Conservation (phyloP, 225 moss, liverwort and hornwort genomes). For the Marchantia polymorpha region DNA sequence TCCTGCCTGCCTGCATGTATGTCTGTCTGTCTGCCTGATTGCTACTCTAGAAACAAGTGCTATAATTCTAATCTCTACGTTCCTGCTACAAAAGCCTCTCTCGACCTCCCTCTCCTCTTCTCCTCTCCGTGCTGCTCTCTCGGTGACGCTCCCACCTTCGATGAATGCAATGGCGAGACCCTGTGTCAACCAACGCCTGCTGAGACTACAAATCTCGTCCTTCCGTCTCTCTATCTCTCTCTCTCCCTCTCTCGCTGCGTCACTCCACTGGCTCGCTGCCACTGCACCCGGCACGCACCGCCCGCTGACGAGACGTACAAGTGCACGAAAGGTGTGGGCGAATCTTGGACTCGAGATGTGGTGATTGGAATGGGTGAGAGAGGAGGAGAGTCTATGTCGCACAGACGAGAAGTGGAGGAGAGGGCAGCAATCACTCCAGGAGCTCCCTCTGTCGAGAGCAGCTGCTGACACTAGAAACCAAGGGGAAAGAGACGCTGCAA, state of each 20-base stretch:
- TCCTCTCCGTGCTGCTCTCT: background rate
- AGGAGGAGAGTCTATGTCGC: background rate
- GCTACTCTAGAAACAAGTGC: background rate
- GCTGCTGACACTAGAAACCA: background rate
- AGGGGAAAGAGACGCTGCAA: background rate
- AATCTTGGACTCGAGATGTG: background rate
- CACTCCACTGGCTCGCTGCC: background rate
- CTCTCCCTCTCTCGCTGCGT: background rate
- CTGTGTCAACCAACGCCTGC: background rate
- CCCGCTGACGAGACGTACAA: background rate
- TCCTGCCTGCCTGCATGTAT: background rate
- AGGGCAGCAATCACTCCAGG: background rate
- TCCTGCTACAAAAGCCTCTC: background rate
- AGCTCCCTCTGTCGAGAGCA: constrained; percentile 5
- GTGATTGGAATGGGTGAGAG: background rate
- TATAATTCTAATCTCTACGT: background rate
- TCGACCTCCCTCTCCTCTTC: background rate
- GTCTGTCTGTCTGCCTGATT: background rate
- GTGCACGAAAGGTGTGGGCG: background rate
- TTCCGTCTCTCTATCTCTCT: background rate
- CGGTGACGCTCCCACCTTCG: background rate
- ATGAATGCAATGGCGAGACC: background rate
- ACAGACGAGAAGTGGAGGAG: background rate
- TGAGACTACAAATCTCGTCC: background rate
- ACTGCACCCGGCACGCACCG: background rate